These are phyloP conservation scores for Endocarpon pusillum DNA, from an alignment of 495 filamentous ascomycete species.

Conservation along the genomic window DNA sequence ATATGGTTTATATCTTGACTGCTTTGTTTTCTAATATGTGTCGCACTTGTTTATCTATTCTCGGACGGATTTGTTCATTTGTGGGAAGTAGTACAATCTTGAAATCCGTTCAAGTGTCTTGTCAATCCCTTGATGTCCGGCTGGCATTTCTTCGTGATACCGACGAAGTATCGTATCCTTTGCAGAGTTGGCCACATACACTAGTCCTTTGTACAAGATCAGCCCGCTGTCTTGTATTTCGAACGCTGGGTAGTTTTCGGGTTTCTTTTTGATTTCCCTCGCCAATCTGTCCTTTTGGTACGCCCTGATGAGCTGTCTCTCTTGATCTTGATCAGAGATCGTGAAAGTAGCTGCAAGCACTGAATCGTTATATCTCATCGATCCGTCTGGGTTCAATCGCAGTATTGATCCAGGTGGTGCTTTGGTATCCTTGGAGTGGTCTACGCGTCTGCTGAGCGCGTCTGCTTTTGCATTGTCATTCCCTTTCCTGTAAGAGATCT, in stretches of 20 bases:
- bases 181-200: no score
- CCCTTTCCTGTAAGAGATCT: neutral
- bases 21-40: conserved; percentile 2
- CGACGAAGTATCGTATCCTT: no score
- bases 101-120: conserved; percentile 1
- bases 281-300: neutral
- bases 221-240: no score
- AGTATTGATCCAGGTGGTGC: neutral
- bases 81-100: conserved; percentile 5
- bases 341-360: no score
- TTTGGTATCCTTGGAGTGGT: neutral
- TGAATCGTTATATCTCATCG: neutral
- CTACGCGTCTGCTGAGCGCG: neutral
- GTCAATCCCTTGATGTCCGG: conserved; percentile 2
- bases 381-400: neutral
- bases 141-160: no score
- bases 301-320: neutral
- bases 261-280: no score
- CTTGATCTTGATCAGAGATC: neutral
- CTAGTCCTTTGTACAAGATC: no score
- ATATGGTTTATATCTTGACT: neutral
- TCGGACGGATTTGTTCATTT: conserved; percentile 12
- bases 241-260: no score
- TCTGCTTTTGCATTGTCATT: neutral
- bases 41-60: conserved; percentile 18